Percentiles rank a stretch among this genome's conserved stretches.
phyloP scores from a whole-genome alignment of 2,329 filamentous ascomycete genomes.

The Exophiala oligosperma region DNA sequence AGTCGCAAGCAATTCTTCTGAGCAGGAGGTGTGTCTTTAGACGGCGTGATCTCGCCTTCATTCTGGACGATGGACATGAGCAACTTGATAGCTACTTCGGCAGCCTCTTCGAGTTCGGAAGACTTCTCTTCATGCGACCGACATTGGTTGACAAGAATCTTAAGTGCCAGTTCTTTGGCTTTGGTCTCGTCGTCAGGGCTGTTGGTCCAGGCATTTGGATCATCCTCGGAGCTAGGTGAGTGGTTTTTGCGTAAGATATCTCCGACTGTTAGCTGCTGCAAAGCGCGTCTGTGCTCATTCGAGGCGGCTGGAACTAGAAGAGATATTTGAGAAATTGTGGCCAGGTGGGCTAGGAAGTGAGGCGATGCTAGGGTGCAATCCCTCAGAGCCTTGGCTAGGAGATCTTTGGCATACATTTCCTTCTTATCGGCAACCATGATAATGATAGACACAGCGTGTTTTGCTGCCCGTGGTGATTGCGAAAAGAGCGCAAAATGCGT shows the following conservation, averaged over 20 bases:
- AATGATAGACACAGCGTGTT: slow-evolving; percentile 90
- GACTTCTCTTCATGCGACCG: slow-evolving; percentile 61
- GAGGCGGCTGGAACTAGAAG: slow-evolving; percentile 72
- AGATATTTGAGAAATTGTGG: slow-evolving; percentile 64
- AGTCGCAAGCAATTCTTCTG: slow-evolving; percentile 82
- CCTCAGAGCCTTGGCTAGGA: slow-evolving; percentile 74
- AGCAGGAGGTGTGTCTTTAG: slow-evolving; percentile 69
- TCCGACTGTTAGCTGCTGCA: slow-evolving; percentile 75
- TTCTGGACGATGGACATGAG: slow-evolving; percentile 73
- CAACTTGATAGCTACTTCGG: slow-evolving; percentile 72
- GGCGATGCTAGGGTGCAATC: slow-evolving; percentile 71
- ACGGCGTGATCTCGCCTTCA: slow-evolving; percentile 78
- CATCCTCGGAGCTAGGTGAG: slow-evolving; percentile 49
- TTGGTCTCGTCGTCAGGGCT: slow-evolving; percentile 78
- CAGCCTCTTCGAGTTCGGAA: slow-evolving; percentile 49
- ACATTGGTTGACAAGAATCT: slow-evolving; percentile 81
- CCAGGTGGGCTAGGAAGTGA: slow-evolving; percentile 66
- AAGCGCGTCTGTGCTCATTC: slow-evolving; percentile 71
- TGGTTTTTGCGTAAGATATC: slow-evolving; percentile 70
- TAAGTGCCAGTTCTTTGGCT: slow-evolving; percentile 81
- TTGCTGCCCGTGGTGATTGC: slow-evolving; percentile 77
- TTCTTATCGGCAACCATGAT: slow-evolving; percentile 75
- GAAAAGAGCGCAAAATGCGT: slow-evolving; percentile 82
- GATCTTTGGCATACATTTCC: slow-evolving; percentile 80
- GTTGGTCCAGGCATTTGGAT: slow-evolving; percentile 64